A percentile compares a stretch with the other conserved stretches of the same genome.
phyloP scores from a whole-genome alignment of 257 asterid genomes.

The Capsicum rhomboideum region DNA sequence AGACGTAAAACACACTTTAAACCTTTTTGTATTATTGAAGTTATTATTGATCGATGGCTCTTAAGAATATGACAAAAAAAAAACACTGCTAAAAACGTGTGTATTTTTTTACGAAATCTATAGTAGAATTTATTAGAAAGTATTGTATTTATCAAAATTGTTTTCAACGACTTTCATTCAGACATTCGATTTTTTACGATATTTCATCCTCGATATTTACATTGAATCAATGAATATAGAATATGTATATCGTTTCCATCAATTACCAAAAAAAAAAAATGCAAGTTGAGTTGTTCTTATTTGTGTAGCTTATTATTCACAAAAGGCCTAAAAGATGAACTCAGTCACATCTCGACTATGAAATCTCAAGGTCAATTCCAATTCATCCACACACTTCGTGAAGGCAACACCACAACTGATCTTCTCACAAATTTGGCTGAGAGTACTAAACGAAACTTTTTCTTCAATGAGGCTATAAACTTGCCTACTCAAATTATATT shows the following conservation, averaged over 20 bases:
- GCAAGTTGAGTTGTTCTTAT: not conserved
- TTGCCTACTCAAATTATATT: too few species aligned
- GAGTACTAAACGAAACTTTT: too few species aligned
- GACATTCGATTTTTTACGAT: not conserved
- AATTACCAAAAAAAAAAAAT: not conserved
- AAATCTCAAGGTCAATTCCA: too few species aligned
- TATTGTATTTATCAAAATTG: not conserved
- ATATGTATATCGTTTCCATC: not conserved
- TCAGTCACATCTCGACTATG: too few species aligned
- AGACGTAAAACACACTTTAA: not conserved
- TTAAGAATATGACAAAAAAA: not conserved
- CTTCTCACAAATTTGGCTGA: too few species aligned
- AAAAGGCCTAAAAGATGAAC: too few species aligned
- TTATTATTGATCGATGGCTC: not conserved
- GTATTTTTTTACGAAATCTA: not conserved
- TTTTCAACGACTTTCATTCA: not conserved
- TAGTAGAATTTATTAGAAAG: not conserved
- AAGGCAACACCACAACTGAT: too few species aligned
- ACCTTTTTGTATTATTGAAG: not conserved
- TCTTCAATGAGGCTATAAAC: too few species aligned
- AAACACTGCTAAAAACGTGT: not conserved
- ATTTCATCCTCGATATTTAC: not conserved
- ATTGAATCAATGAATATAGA: not conserved
- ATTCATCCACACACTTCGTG: too few species aligned
- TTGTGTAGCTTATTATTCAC: not conserved